phyloP scores from a whole-genome alignment of 2,329 filamentous ascomycete species.

The Calonectria hongkongensis region DNA sequence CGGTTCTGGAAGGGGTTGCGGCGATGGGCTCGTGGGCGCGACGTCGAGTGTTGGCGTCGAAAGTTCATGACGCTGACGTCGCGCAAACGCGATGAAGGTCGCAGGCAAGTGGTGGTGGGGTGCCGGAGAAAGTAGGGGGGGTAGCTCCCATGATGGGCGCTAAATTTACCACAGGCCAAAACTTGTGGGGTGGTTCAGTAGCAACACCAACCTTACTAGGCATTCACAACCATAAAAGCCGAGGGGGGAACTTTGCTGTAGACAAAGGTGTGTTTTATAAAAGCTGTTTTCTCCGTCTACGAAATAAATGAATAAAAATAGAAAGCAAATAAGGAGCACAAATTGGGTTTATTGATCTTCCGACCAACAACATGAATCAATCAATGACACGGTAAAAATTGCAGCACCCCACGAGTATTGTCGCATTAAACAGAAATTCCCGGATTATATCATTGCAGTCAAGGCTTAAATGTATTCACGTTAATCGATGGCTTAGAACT shows the following conservation, averaged over 20 bases:
- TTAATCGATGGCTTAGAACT: background rate
- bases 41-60: conserved; percentile 28
- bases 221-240: too few species aligned
- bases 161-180: background rate
- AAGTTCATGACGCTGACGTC: conserved; percentile 30
- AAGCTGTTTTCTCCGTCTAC: too few species aligned
- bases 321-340: too few species aligned
- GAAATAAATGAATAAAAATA: too few species aligned
- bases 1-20: conserved; percentile 47
- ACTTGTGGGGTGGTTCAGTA: background rate
- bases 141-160: background rate
- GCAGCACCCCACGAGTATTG: background rate
- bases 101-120: conserved; percentile 26
- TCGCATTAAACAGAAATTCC: background rate
- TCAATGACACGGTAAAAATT: background rate
- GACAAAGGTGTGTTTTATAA: too few species aligned
- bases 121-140: background rate
- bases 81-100: conserved; percentile 44
- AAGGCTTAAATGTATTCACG: background rate
- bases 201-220: background rate
- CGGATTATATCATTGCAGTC: background rate
- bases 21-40: conserved; percentile 31
- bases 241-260: too few species aligned
- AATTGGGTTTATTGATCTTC: too few species aligned
- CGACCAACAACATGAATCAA: too few species aligned